Conservation (phyloP, 371 early-diverging fungal species). For the Syncephalastrum sp. region DNA sequence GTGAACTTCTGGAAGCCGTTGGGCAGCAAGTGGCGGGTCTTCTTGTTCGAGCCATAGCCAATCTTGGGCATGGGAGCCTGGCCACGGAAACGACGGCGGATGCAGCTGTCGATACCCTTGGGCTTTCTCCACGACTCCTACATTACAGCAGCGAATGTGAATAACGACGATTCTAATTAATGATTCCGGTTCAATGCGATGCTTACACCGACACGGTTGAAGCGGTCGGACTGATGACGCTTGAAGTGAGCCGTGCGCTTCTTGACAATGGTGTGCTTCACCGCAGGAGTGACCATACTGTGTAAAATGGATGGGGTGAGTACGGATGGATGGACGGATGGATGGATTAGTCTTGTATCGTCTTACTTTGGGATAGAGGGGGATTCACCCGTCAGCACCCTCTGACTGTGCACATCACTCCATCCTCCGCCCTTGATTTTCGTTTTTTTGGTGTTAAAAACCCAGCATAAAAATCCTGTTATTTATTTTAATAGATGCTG, state of each 20-base stretch:
- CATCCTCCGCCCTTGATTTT: too few species aligned
- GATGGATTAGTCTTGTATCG: too few species aligned
- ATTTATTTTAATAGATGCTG: too few species aligned
- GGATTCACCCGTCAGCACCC: too few species aligned
- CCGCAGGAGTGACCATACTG: conserved; percentile 84
- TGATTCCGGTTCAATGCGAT: background rate
- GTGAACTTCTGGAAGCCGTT: conserved; percentile 99
- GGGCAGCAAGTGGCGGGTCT: conserved; percentile 96
- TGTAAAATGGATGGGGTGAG: too few species aligned
- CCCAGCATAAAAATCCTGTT: too few species aligned
- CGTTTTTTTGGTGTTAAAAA: too few species aligned
- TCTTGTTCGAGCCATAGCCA: conserved; percentile 97
- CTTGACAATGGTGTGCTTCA: conserved; percentile 94
- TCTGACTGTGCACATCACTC: too few species aligned
- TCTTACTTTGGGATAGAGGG: too few species aligned
- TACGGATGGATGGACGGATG: too few species aligned
- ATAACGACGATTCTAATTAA: background rate
- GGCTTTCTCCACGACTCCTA: conserved; percentile 99
- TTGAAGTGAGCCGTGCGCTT: conserved; percentile 98
- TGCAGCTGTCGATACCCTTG: conserved; percentile 99
- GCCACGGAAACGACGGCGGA: conserved; percentile 99
- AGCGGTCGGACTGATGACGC: conserved; percentile 99
- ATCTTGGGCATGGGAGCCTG: conserved; percentile 99
- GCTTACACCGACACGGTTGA: conserved; percentile 89
- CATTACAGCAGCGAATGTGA: conserved; percentile 6